Evolutionary conservation across 768 basidiomycete genomes (phyloP), one percentile per base, ranked within the genome.

Genomic region (Dendrothele bispora): DNA sequence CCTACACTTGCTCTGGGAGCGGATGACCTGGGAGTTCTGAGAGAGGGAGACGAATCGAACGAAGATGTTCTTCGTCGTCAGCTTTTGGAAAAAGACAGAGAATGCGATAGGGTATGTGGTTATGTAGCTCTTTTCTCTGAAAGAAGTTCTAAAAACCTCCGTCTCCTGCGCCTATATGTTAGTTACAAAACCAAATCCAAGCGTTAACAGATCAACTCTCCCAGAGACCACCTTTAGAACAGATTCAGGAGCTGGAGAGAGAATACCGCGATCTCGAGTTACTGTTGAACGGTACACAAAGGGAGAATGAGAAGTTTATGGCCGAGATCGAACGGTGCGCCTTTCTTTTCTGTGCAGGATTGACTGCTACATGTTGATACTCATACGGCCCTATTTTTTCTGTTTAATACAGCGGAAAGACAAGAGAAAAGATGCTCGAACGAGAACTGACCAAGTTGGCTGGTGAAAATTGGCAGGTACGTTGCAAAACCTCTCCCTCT

Each of bases 301-400:
- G 88, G 41, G 91, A 93, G 69, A 93, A 93, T 57, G 89, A 91
- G 55, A 74, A 85, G 40, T 86, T 84, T 52, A 91, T 92, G 90
- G 73, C 79, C 0, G 88, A 91, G 49, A 71, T 90, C 3, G 89
- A 91, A 47, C 74, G 84, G 86, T 84, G 48, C 41, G 71, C 39
- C 12, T 39, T 34, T 24, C 15, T 12, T 26, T 35, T 40, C 14
- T 5, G 39, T 40, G 7, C 8, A 5, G 39, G 20, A 5, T 40
- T 40, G 20, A 25, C 26, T 48, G 24, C 29, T 25, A 21, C 12
- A 3, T n/a, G 22, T 34, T 20, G n/a, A n/a, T n/a, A n/a, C n/a
- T n/a, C n/a, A n/a, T n/a, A n/a, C n/a, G n/a, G n/a, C n/a, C n/a
- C 26, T 41, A 39, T 29, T 26, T 40, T 18, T 32, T 29, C 28